phyloP scores from a whole-genome alignment of 345 rosid genomes.

The Populus pruinosa region DNA sequence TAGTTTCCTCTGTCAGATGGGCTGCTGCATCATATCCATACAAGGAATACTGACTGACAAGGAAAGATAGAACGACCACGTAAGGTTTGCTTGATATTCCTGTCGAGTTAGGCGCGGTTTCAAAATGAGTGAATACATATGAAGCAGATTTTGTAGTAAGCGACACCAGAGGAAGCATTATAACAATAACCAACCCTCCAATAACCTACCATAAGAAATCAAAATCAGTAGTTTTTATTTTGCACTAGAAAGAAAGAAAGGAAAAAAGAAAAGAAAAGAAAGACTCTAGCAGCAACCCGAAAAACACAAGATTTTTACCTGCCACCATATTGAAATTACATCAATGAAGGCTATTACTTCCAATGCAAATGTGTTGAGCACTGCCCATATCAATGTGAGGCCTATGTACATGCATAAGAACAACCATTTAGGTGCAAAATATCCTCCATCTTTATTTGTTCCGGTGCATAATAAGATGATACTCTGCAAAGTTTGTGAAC shows the following conservation, averaged over 20 bases:
- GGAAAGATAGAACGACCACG: constrained; percentile 49
- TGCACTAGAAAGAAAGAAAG: not conserved
- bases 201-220: constrained; percentile 32
- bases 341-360: constrained; percentile 59
- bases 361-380: constrained; percentile 56
- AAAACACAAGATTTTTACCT: constrained; percentile 27
- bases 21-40: constrained; percentile 68
- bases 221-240: not conserved
- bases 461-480: constrained; percentile 53
- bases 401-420: constrained; percentile 58
- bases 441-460: constrained; percentile 58
- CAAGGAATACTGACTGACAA: constrained; percentile 56
- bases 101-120: constrained; percentile 39
- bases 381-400: constrained; percentile 54
- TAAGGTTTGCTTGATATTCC: constrained; percentile 57
- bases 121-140: constrained; percentile 49
- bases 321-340: constrained; percentile 70
- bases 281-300: not conserved
- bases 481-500: constrained; percentile 59
- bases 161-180: constrained; percentile 60
- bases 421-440: constrained; percentile 52
- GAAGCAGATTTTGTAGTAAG: constrained; percentile 47
- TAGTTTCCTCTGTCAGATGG: constrained; percentile 70
- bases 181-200: constrained; percentile 49
- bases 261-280: no score